Percentiles rank a stretch among this genome's conserved stretches.
Conservation (phyloP, 1,284 basidiomycete genomes). For the Cronartium ribicola region DNA sequence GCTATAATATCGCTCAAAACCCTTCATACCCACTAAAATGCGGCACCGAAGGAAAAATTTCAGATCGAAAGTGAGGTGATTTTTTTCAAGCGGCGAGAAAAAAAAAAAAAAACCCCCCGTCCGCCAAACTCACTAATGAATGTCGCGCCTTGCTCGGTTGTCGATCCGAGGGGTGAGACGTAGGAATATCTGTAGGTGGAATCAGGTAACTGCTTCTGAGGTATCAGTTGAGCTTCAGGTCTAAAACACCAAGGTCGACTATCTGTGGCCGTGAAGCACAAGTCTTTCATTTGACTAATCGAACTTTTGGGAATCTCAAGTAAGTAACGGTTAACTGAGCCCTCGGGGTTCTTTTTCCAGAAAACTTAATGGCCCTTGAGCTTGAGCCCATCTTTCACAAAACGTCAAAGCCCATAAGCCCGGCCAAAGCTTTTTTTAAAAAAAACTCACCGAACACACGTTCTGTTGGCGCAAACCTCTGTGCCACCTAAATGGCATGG, state of each 20-base stretch:
- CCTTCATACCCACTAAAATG: not conserved
- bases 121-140: not conserved
- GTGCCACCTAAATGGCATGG: not conserved
- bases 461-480: not conserved
- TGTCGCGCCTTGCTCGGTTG: not conserved
- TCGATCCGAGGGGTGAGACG: not conserved
- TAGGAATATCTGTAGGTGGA: not conserved
- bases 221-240: slow-evolving; percentile 3
- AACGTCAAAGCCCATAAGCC: too few species aligned
- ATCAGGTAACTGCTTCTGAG: not conserved
- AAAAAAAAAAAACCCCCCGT: not conserved
- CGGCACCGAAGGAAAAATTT: not conserved
- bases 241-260: not conserved
- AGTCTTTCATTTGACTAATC: not conserved
- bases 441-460: not conserved
- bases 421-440: not conserved
- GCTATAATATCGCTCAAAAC: not conserved
- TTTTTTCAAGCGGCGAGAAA: not conserved
- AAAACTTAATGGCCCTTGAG: not conserved
- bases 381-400: too few species aligned
- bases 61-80: not conserved
- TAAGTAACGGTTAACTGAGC: not conserved
- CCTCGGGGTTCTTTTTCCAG: not conserved
- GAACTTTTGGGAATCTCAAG: not conserved
- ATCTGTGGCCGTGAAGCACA: not conserved